Evolutionary conservation across 1,139 yeast genomes (phyloP).

Genomic region (Hyphopichia pseudoburtonii): DNA sequence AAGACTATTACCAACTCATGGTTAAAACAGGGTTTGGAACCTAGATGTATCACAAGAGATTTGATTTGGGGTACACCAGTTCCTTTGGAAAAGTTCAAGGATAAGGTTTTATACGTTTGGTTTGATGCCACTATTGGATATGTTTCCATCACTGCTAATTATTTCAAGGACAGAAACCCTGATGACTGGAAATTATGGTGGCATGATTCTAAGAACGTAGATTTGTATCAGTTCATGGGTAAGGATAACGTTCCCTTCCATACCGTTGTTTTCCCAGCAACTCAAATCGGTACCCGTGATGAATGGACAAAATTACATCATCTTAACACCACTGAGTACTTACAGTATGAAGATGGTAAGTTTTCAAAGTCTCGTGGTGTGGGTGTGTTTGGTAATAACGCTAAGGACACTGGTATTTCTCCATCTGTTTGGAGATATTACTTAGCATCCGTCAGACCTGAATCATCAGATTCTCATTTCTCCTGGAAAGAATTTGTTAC

Average conservation of each 20-base stretch:
- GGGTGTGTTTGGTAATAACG: slow-evolving; percentile 98
- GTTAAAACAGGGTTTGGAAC: slow-evolving; percentile 89
- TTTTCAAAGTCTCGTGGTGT: slow-evolving; percentile 95
- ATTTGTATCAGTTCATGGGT: slow-evolving; percentile 97
- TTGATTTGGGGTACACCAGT: slow-evolving; percentile 98
- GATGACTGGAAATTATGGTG: slow-evolving; percentile 83
- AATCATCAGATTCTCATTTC: slow-evolving; percentile 91
- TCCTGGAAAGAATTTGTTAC: slow-evolving; percentile 96
- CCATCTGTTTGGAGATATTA: slow-evolving; percentile 98
- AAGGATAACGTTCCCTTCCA: slow-evolving; percentile 99
- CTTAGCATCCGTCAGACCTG: slow-evolving; percentile 90
- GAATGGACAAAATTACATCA: slow-evolving; percentile 91
- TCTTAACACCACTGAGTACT: slow-evolving; percentile 89
- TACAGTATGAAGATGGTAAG: slow-evolving; percentile 97
- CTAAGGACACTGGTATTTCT: slow-evolving; percentile 86
- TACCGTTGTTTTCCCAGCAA: slow-evolving; percentile 94
- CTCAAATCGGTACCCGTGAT: slow-evolving; percentile 85
- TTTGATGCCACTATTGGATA: slow-evolving; percentile 98
- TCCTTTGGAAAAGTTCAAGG: slow-evolving; percentile 76
- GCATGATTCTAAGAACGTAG: slow-evolving; percentile 82
- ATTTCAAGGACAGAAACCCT: slow-evolving; percentile 51
- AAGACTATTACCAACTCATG: slow-evolving; percentile 85
- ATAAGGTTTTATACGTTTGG: slow-evolving; percentile 96
- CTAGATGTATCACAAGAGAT: slow-evolving; percentile 97
- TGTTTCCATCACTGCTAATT: slow-evolving; percentile 92